A percentile compares a stretch with the other conserved stretches of the same genome.
Evolutionary conservation across 1,284 basidiomycete genomes (phyloP).

Genomic region (Cutaneotrichosporon cavernicola): DNA sequence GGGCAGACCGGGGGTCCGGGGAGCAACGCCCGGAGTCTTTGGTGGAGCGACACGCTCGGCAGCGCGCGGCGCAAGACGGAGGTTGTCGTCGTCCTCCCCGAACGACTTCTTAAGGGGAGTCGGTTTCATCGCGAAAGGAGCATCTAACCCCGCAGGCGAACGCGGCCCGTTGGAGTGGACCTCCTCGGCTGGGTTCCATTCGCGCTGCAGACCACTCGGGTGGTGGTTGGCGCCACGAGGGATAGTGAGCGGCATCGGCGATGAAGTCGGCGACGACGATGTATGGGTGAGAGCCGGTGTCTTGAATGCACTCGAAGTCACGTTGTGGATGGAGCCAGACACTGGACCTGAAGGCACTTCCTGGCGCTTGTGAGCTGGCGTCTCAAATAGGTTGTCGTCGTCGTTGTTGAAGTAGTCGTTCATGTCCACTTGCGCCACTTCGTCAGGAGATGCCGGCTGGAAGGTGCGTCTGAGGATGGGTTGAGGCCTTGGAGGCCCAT

Average conservation of each 20-base stretch:
- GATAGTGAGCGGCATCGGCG: constrained; percentile 50
- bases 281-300: constrained; percentile 48
- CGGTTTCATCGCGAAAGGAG: constrained; percentile 48
- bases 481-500: constrained; percentile 28
- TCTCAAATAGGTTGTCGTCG: constrained; percentile 43
- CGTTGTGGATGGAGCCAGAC: constrained; percentile 9
- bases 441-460: constrained; percentile 35
- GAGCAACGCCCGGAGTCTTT: constrained; percentile 23
- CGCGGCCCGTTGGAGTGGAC: constrained; percentile 22
- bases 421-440: constrained; percentile 14
- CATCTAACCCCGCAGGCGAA: constrained; percentile 37
- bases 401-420: constrained; percentile 26
- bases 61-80: constrained; percentile 8
- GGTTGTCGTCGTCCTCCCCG: constrained; percentile 20
- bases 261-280: constrained; percentile 51
- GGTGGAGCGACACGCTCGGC: constrained; percentile 29
- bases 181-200: constrained; percentile 49
- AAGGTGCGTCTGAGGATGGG: constrained; percentile 33
- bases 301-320: constrained; percentile 41
- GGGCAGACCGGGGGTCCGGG: not conserved
- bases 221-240: constrained; percentile 41
- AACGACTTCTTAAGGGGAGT: constrained; percentile 18
- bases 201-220: constrained; percentile 43
- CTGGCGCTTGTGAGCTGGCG: constrained; percentile 42
- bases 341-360: constrained; percentile 2